Conservation (phyloP, 176 grass and related monocot genomes). For the Avena eriantha region DNA sequence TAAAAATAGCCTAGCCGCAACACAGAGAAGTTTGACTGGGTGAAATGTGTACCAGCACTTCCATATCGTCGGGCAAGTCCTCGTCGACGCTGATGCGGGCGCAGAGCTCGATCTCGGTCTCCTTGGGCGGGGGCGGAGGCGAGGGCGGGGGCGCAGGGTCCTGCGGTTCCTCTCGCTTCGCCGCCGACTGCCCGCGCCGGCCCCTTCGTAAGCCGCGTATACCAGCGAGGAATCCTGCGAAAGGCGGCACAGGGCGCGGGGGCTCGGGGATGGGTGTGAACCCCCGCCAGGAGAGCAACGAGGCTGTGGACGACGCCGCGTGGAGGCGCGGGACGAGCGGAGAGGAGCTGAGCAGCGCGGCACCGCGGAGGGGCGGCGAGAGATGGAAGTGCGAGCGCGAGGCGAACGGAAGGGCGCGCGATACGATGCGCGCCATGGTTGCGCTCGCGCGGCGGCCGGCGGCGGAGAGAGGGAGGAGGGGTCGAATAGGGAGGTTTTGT, state of each 20-base stretch:
- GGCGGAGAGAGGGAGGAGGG: conserved; percentile 15
- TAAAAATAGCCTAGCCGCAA: neutral
- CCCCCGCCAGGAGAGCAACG: conserved; percentile 44
- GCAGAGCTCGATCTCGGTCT: conserved; percentile 79
- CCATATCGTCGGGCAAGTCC: conserved; percentile 73
- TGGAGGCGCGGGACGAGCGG: conserved; percentile 15
- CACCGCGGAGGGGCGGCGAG: conserved; percentile 10
- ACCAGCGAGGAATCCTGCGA: conserved; percentile 47
- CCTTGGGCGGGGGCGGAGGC: conserved; percentile 63
- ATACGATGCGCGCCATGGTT: conserved; percentile 80
- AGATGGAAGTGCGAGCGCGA: conserved; percentile 45
- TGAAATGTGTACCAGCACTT: conserved; percentile 74
- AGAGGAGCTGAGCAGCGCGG: conserved; percentile 33
- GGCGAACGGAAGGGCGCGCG: conserved; percentile 71
- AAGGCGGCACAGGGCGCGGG: conserved; percentile 33
- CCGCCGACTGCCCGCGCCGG: conserved; percentile 52
- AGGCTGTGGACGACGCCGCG: conserved; percentile 25
- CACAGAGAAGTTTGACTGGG: neutral
- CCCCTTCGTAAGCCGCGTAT: conserved; percentile 70
- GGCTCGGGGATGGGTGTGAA: conserved; percentile 50
- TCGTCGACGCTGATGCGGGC: conserved; percentile 72
- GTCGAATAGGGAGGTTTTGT: conserved; percentile 23
- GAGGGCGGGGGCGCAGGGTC: conserved; percentile 32
- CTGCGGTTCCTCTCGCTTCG: conserved; percentile 54
- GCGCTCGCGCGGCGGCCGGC: conserved; percentile 29